Percentiles rank a stretch among this genome's conserved stretches.
These are phyloP conservation scores for Nothomitra cinnamomea DNA, from an alignment of 2,329 filamentous ascomycete genomes.

Conservation along the genomic window DNA sequence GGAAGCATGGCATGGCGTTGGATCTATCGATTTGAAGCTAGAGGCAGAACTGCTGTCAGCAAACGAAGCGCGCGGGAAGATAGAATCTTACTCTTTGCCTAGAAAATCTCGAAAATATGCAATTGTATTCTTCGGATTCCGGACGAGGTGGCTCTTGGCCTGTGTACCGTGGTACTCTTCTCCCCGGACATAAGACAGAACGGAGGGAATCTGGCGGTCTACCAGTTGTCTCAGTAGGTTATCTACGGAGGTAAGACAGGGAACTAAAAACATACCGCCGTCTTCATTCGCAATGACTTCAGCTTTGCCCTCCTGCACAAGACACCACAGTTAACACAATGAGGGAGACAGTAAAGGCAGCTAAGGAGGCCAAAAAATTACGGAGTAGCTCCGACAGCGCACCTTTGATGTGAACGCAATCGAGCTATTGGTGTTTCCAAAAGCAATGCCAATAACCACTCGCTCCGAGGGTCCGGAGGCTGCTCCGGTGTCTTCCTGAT, in stretches of 20 bases:
- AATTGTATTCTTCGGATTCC: constrained; percentile 84
- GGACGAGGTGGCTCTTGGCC: constrained; percentile 82
- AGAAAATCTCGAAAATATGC: constrained; percentile 93
- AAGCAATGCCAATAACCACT: constrained; percentile 81
- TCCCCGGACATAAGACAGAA: constrained; percentile 85
- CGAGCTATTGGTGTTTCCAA: constrained; percentile 96
- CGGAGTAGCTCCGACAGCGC: constrained; percentile 14
- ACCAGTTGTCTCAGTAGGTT: constrained; percentile 6
- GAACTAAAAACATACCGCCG: constrained; percentile 68
- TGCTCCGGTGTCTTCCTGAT: constrained; percentile 27
- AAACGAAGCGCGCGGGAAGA: not conserved
- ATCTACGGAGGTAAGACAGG: not conserved
- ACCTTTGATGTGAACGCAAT: constrained; percentile 70
- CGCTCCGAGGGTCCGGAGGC: constrained; percentile 34
- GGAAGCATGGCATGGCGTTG: constrained; percentile 83
- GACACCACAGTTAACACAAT: not conserved
- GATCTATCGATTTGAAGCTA: constrained; percentile 86
- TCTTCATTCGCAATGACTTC: constrained; percentile 99
- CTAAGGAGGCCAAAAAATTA: not conserved
- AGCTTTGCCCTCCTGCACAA: constrained; percentile 65
- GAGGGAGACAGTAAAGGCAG: not conserved
- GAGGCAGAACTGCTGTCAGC: constrained; percentile 7
- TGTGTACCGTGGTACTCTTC: constrained; percentile 95
- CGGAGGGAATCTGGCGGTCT: constrained; percentile 94
- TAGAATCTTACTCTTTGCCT: constrained; percentile 60